Evolutionary conservation across 2,329 filamentous ascomycete species (phyloP), one percentile per base, ranked within the genome.

Genomic region (Aspergillus awamori): DNA sequence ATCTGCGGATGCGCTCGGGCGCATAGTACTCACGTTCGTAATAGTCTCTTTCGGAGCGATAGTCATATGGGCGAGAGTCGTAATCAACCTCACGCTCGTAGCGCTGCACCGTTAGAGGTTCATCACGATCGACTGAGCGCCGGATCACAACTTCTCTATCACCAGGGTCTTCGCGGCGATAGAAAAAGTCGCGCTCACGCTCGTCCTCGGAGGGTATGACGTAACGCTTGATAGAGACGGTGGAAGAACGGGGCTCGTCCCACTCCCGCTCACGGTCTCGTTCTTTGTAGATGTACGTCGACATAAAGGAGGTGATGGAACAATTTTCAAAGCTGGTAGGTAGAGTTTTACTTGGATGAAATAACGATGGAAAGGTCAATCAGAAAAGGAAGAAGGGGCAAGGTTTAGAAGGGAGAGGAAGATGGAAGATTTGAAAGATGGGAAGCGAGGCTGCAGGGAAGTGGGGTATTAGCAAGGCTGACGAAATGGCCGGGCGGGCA

Each of bases 141-240:
- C 75, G 76, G 69, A 82, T 73, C 65, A 82, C 72, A 66, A 80
- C 60, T 69, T 81, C 75, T 70, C 79, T 70, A 60, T 81, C 74
- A 63, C 71, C 69, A 11, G 64, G 65, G 45, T 76, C 71, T 8
- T 76, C 75, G 47, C 73, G 72, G 47, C 72, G 68, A 54, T 68
- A 70, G 53, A 61, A n/a, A 45, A 69, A 65, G 26, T 64, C 68
- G 64, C 63, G 67, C 17, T 75, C 72, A 57, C 73, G 71, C 20
- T 73, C 70, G 55, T 76, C 77, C n/a, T 79, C 77, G 33, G 75
- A 65, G 26, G 77, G 72, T 59, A 82, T 74, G 66, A 81, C 76
- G 78, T 89, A 88, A 68, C 86, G 84, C 71, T 85, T 86, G 67
- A 88, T 82, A 28, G 76, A 80, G 57, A 79, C 74, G 38, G 73